Evolutionary conservation across 176 grass and related monocot genomes (phyloP).

Genomic region (Neostapfia colusana): DNA sequence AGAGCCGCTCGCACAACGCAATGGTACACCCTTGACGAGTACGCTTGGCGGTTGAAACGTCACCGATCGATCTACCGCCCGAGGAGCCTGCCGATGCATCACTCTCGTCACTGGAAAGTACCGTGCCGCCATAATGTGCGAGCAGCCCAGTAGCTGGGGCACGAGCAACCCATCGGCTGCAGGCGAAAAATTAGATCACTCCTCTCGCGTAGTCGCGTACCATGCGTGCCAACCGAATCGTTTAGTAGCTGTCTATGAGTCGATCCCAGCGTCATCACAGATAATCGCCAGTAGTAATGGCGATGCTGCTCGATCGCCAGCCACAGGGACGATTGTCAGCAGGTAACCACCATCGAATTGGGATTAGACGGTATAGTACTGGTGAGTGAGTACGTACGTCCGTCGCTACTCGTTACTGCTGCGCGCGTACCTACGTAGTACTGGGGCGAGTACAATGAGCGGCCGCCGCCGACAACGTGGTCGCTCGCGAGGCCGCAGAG

Average conservation of each 20-base stretch:
- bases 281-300: background rate
- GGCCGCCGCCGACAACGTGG: slow-evolving; percentile 43
- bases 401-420: background rate
- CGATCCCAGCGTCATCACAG: background rate
- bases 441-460: too few relatives aligned
- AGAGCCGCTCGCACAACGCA: background rate
- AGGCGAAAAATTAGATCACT: background rate
- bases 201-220: background rate
- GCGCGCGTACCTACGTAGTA: background rate
- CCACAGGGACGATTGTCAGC: too few relatives aligned
- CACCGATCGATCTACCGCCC: background rate
- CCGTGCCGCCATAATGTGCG: background rate
- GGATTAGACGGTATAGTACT: too few relatives aligned
- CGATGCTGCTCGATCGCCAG: too few relatives aligned
- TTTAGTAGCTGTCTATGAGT: too few relatives aligned
- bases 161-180: too few relatives aligned
- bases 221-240: background rate
- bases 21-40: background rate
- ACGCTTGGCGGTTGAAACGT: background rate
- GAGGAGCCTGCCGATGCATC: too few relatives aligned
- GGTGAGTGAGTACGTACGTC: background rate
- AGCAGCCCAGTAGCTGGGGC: background rate
- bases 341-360: too few relatives aligned
- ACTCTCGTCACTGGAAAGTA: background rate
- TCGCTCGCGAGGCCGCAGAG: slow-evolving; percentile 33